Base-by-base conservation (phyloP, 352 stramenopile genomes). In the Pythium sp. region DNA sequence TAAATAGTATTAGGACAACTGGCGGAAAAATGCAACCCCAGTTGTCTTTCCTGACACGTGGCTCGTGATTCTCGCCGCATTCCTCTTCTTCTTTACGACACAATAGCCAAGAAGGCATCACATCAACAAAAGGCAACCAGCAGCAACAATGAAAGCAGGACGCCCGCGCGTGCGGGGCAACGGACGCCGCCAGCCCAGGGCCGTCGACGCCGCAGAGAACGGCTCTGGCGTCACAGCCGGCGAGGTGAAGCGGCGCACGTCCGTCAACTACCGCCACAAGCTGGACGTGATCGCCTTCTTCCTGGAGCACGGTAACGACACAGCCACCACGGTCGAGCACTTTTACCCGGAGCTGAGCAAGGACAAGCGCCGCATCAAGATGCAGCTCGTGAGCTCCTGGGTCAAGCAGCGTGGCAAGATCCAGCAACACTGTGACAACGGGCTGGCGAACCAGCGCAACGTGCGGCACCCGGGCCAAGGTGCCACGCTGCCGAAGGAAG, bases 251-350 rank as follows among this genome's bases (percentile, higher is more conserved):
- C 60, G 26, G 41, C 59, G 60, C 46, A 65, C 60, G 46, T 65
- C 60, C 2, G 60, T 65, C 46, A 34, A 65, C 60, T 65, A 65
- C n/a, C 60, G 60, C 14, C 60, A 65, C 60, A 65, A 65, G 46
- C 46, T 65, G 26, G 51, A 56, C 18, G 60, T 65, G 46, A 65
- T 65, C 46, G 60, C 57, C 46, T 65, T 49, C 60, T 56, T 47
- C 60, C 28, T 43, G 41, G 20, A 32, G 9, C 51, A 47, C 60
- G 46, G 46, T 5, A n/a, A 34, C 30, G 60, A 65, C 60, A 56
- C 60, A 46, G 49, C 60, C 18, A 46, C 46, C 26, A 65, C 60
- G 15, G 60, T 65, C 46, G 60, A 36, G 30, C 60, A 65, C 46
- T 65, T 65, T n/a, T 65, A 65, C 60, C 60, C 60, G 30, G 14